Evolutionary conservation across 208 protist genomes (phyloP), one percentile per base, ranked within the genome.

Genomic region (Leishmania braziliensis): DNA sequence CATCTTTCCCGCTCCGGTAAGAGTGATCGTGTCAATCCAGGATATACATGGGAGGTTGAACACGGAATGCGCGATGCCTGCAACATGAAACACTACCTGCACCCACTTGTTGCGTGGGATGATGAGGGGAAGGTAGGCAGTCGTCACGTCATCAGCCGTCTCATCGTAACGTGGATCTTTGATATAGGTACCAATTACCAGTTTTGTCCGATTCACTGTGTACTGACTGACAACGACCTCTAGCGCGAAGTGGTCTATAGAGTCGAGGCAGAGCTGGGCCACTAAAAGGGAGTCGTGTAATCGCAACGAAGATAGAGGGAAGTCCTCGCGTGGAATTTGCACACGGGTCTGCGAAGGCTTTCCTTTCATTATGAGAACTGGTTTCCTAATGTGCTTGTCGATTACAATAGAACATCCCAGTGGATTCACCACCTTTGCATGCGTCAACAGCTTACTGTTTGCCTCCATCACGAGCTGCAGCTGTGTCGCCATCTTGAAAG

Each of bases 51-150:
- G 79, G 26, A 95, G 82, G 54, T 86, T 65, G 68, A 97, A 93
- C 26, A 97, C 80, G 51, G 91, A 79, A 6, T 81, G 84, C 51
- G 93, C 77, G 23, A 95, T 97, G 29, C 94, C 94, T 18, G 84
- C 84, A 20, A 97, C 43, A 78, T 97, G 92, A 82, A 97, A 92
- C 1, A 97, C 88, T 14, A 96, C 90, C 77, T 97, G 94, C n/a
- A 97, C 92, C 92, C 94, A 97, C 58, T 89, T 83, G 80, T 88
- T 93, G 2, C 92, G 83, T 18, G 94, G 94, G 50, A 97, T 91
- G 54, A 97, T 89, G 4, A 97, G 84, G 1, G 92, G 94, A 39
- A 97, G 81, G 71, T 86, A 90, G 46, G 86, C 86, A 33, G 80
- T 51, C 70, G 87, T 75, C n/a, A 92, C 68, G 8, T 88, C 88